A percentile compares a stretch with the other conserved stretches of the same genome.
phyloP scores from a whole-genome alignment of 2,329 filamentous ascomycete genomes.

The Cladosporium sp. region DNA sequence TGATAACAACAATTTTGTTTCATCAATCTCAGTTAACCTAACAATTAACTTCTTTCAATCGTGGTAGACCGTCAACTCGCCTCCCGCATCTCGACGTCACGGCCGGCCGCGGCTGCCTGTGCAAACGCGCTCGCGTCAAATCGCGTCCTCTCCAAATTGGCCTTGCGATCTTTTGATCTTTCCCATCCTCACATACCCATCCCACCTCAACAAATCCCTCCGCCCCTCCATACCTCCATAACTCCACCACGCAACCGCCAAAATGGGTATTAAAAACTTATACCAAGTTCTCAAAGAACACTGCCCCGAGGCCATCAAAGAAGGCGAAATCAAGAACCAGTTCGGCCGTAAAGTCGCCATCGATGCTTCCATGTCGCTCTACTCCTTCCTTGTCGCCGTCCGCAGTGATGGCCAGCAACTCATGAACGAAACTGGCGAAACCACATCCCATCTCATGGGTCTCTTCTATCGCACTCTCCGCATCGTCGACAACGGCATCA shows the following conservation, averaged over 20 bases:
- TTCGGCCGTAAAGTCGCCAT: conserved; percentile 84
- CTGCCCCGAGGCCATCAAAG: conserved; percentile 91
- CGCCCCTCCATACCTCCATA: conserved; percentile 17
- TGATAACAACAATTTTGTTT: no score
- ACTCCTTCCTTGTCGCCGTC: conserved; percentile 96
- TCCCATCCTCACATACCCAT: conserved; percentile 2
- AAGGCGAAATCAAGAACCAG: conserved; percentile 97
- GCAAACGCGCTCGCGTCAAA: background rate
- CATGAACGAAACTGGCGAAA: conserved; percentile 90
- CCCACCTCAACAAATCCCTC: conserved; percentile 2
- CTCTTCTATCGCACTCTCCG: conserved; percentile 99
- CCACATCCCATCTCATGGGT: conserved; percentile 96
- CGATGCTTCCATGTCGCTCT: conserved; percentile 83
- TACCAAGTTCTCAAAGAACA: conserved; percentile 53
- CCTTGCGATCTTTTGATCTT: conserved; percentile 5
- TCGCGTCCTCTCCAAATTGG: background rate
- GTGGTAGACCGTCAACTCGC: no score
- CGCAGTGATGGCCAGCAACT: conserved; percentile 95
- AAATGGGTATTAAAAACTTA: conserved; percentile 39
- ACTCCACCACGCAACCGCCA: conserved; percentile 15
- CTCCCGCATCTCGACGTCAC: no score
- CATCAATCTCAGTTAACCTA: no score
- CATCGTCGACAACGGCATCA: conserved; percentile 98
- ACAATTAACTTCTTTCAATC: no score
- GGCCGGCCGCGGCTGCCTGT: background rate